phyloP scores from a whole-genome alignment of 2,329 filamentous ascomycete genomes.

The Pseudogymnoascus sp. region DNA sequence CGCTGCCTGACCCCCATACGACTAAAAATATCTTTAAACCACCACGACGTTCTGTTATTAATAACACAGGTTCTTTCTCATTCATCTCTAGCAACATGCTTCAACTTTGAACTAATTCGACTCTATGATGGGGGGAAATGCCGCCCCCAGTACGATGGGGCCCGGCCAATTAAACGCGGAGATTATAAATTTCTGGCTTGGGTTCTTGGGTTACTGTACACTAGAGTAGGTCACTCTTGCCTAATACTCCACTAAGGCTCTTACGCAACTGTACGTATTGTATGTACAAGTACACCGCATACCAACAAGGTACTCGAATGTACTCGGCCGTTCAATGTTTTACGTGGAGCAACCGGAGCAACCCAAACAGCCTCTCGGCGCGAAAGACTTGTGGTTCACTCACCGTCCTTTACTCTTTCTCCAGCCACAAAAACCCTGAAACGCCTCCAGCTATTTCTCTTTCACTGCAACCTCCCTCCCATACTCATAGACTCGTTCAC shows the following conservation, averaged over 20 bases:
- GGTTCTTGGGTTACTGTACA: not conserved
- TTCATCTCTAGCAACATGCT: not conserved
- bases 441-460: not conserved
- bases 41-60: not conserved
- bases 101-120: not conserved
- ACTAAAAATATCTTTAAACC: not conserved
- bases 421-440: slow-evolving; percentile 7
- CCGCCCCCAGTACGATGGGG: not conserved
- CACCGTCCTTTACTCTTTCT: not conserved
- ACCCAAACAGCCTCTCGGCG: not conserved
- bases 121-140: no score
- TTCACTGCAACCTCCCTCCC: not conserved
- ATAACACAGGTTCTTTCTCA: not conserved
- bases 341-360: not conserved
- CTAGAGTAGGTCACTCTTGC: slow-evolving; percentile 8
- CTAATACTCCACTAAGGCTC: slow-evolving; percentile 8
- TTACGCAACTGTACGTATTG: not conserved
- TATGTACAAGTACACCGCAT: not conserved
- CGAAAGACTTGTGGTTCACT: slow-evolving; percentile 3
- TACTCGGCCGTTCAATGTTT: not conserved
- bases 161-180: not conserved
- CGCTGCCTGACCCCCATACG: not conserved
- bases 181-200: slow-evolving; percentile 4
- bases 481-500: not conserved
- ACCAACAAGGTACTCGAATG: slow-evolving; percentile 9